These are phyloP conservation scores for Helotiales sp. DNA, from an alignment of 2,329 filamentous ascomycete species.

Conservation along the genomic window DNA sequence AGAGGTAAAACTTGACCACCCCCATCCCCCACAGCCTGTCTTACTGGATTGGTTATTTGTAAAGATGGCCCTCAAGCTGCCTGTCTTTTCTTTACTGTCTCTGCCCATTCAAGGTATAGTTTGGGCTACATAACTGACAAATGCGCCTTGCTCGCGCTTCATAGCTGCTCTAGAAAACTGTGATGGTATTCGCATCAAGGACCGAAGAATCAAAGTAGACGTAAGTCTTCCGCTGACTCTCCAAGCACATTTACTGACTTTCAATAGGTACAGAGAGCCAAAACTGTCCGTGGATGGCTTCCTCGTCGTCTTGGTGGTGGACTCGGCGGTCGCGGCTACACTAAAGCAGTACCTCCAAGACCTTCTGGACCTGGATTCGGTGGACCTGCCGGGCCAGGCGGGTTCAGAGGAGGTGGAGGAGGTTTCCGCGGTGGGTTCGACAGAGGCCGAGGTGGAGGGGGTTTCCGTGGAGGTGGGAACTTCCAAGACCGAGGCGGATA, in stretches of 20 bases:
- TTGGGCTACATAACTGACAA: slow-evolving; percentile 74
- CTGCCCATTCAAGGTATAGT: slow-evolving; percentile 49
- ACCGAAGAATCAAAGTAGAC: slow-evolving; percentile 89
- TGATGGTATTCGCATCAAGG: slow-evolving; percentile 91
- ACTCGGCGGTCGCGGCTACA: slow-evolving; percentile 90
- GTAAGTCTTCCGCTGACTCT: slow-evolving; percentile 43
- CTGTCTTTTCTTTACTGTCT: slow-evolving; percentile 45
- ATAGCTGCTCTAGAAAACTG: slow-evolving; percentile 85
- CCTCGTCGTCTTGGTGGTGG: slow-evolving; percentile 91
- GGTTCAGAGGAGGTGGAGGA: slow-evolving; percentile 55
- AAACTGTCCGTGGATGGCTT: slow-evolving; percentile 92
- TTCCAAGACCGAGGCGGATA: slow-evolving; percentile 42
- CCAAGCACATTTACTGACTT: not conserved
- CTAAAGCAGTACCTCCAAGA: slow-evolving; percentile 75
- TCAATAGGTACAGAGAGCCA: slow-evolving; percentile 74
- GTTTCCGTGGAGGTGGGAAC: slow-evolving; percentile 47
- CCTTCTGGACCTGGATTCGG: slow-evolving; percentile 68
- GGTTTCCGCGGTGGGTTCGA: slow-evolving; percentile 48
- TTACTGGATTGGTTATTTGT: slow-evolving; percentile 44
- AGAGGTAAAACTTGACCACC: slow-evolving; percentile 77
- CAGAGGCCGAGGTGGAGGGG: slow-evolving; percentile 55
- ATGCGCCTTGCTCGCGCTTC: slow-evolving; percentile 62
- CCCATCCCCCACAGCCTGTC: slow-evolving; percentile 44
- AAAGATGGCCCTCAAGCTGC: slow-evolving; percentile 50
- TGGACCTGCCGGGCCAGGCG: slow-evolving; percentile 55